A percentile compares a stretch with the other conserved stretches of the same genome.
Conservation (phyloP, 176 grass and related monocot genomes). For the Eleusine coracana region DNA sequence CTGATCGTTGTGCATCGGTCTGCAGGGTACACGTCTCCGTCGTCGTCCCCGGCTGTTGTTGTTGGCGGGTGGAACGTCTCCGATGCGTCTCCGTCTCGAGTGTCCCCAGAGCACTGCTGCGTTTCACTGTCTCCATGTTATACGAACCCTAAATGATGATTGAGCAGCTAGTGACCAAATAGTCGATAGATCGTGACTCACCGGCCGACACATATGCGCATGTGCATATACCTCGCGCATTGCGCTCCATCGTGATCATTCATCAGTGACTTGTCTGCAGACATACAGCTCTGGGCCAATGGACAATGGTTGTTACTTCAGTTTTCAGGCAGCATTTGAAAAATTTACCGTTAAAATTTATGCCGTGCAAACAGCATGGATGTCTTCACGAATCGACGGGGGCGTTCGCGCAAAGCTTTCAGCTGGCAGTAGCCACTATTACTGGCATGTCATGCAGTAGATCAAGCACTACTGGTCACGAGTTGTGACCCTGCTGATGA, state of each 20-base stretch:
- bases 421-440: neutral
- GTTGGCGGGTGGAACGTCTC: neutral
- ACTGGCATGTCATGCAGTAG: neutral
- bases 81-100: neutral
- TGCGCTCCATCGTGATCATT: neutral
- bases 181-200: neutral
- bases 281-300: too few species aligned
- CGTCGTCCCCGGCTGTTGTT: neutral
- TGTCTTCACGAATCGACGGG: too few species aligned
- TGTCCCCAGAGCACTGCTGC: neutral
- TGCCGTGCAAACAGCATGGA: too few species aligned
- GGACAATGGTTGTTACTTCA: too few species aligned
- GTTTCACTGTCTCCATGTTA: neutral
- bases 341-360: too few species aligned
- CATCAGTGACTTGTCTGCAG: neutral
- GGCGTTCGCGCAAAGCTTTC: neutral
- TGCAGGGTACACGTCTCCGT: neutral
- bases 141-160: neutral
- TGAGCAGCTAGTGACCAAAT: neutral
- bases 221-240: too few species aligned
- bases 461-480: neutral
- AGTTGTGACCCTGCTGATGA: neutral
- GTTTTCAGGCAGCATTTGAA: too few species aligned
- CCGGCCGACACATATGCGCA: too few species aligned
- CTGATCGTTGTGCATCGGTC: neutral